Base-by-base conservation (phyloP, 129 eudicot genomes). In the Artemisia annua region DNA sequence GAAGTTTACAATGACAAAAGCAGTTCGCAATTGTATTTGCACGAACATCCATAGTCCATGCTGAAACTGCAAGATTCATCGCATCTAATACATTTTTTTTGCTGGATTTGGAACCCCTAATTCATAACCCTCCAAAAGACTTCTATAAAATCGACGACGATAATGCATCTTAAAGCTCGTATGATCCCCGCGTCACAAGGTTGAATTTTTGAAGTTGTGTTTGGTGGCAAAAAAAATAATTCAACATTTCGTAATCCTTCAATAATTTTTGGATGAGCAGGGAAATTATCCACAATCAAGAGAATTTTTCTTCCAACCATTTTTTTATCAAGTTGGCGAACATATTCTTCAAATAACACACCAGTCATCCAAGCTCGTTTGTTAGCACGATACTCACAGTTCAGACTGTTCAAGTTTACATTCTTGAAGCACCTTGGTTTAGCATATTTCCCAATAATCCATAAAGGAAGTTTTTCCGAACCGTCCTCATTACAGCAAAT, bases 21-120 rank as follows among this genome's bases (percentile, higher is more conserved):
- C 78, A 63, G 19, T 73, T 62, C 39, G 20, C 78, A 62, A 73
- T 63, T 62, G 78, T 61, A 62, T 73, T 73, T 73, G 78, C 51
- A 73, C 63, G 4, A 68, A 76, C 74, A 76, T 76, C 80, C 69
- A 76, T 76, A 46, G 69, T 75, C 64, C 72, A 75, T 19, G 74
- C 60, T 67, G 68, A 76, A 68, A 68, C 58, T 75, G 79, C 73
- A 66, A 75, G 79, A 75, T 75, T n/a, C n/a, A n/a, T n/a, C n/a
- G n/a, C n/a, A n/a, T n/a, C n/a, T n/a, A n/a, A n/a, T n/a, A n/a
- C n/a, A n/a, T n/a, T n/a, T n/a, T n/a, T n/a, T n/a, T n/a, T n/a
- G n/a, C n/a, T n/a, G n/a, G n/a, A n/a, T n/a, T n/a, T n/a, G n/a
- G n/a, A n/a, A n/a, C n/a, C n/a, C n/a, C n/a, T n/a, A n/a, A n/a